Percentiles rank a stretch among this genome's conserved stretches.
These are phyloP conservation scores for Phytomonas francai DNA, from an alignment of 208 protist species.

Conservation along the genomic window DNA sequence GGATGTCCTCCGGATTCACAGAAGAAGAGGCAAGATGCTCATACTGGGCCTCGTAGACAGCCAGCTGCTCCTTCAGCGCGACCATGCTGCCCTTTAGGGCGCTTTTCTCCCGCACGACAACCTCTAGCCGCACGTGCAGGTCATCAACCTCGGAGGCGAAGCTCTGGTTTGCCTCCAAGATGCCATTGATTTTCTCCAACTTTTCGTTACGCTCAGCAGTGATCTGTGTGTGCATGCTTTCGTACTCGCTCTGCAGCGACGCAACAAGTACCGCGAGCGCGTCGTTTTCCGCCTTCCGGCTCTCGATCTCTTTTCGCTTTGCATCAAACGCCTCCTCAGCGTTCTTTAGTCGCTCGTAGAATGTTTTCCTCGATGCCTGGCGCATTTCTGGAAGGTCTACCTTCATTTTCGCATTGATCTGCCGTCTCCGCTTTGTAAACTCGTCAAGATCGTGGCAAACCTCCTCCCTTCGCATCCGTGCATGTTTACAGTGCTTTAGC, in stretches of 20 bases:
- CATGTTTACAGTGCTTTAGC: neutral
- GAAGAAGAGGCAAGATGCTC: constrained; percentile 31
- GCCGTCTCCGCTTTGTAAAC: neutral
- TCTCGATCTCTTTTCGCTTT: neutral
- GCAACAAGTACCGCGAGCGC: neutral
- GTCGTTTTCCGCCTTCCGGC: neutral
- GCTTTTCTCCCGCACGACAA: constrained; percentile 42
- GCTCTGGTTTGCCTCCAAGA: constrained; percentile 36
- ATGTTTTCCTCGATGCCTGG: neutral
- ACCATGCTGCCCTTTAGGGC: constrained; percentile 23
- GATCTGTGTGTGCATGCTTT: constrained; percentile 5
- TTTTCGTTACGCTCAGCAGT: constrained; percentile 24
- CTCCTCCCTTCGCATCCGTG: neutral
- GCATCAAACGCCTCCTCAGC: neutral
- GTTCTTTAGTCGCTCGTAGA: neutral
- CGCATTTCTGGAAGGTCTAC: neutral
- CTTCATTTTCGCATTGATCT: neutral
- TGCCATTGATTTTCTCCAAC: constrained; percentile 30
- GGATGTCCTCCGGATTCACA: constrained; percentile 51
- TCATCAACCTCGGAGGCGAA: constrained; percentile 35
- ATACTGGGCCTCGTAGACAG: constrained; percentile 55
- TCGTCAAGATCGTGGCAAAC: neutral
- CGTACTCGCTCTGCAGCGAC: neutral
- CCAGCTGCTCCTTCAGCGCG: constrained; percentile 48
- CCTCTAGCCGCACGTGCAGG: constrained; percentile 39